Base-by-base conservation (phyloP, 495 filamentous ascomycete genomes). In the Apiosordaria backusii region DNA sequence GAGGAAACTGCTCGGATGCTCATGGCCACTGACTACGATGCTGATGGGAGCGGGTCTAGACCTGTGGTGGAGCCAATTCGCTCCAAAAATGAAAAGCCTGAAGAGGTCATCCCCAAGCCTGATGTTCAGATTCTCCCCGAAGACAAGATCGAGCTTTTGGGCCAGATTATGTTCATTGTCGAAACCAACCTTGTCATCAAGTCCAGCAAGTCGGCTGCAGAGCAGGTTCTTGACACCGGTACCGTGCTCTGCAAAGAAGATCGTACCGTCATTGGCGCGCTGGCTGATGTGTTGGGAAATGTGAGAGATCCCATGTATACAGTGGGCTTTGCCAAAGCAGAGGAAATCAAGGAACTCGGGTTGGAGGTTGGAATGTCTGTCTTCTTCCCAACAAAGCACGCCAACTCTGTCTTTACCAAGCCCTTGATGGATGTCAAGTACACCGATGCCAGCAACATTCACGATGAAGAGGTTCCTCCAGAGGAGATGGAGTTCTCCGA, bases 401-500 rank as follows among this genome's bases (percentile, higher is more conserved):
- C 91, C 60, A 87, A 83, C 3, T 93, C 88, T 64, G 90, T 96
- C 18, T 93, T 96, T 71, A 97, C 94, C 0, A 84, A 95, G 75
- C 82, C 87, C 4, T 77, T 97, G 55, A 89, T 89, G 75, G 82
- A 83, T 24, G 68, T 87, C 62, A 97, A 96, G 76, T 90, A 90
- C 64, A 92, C 92, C 18, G 95, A 99, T 77, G 94, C 95, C 0
- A 96, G 92, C 50, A 97, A 97, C 72, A 81, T 96, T 63, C 88
- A 96, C 74, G 95, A 99, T 69, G 95, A 99, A 72, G 94, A 97
- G 77, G 82, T 92, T n/a, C 85, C 78, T 1, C 90, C 89, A 24
- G 89, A 92, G 18, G 93, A 97, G 72, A 83, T 91, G 35, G 95
- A 97, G 71, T 98, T 97, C 72, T 97, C 93, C 0, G 95, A 98